Evolutionary conservation across 1,284 basidiomycete species (phyloP), one percentile per base, ranked within the genome.

Genomic region (Pyrrhoderma lamaoense): DNA sequence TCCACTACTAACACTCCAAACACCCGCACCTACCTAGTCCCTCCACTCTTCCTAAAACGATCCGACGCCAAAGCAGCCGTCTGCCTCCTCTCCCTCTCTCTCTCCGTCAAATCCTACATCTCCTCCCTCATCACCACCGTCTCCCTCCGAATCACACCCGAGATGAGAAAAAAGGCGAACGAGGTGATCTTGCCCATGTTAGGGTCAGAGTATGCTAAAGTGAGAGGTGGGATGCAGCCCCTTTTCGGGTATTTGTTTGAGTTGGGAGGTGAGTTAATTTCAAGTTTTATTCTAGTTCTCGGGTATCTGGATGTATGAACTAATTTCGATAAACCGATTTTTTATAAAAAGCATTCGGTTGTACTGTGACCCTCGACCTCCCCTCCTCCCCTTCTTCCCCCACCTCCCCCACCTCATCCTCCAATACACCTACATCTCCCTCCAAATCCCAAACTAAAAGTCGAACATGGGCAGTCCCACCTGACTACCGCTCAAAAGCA

Each of bases 51-150:
- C 56, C 56, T 67, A 1, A 81, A 77, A 57, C 74, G 77, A 1
- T 64, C 67, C 0, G 82, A 85, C 49, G 82, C 82, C 13, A 83
- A 80, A 62, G 68, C 71, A 0, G 83, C 82, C 0, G 83, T 76
- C 2, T 78, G 74, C 56, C 62, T 85, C 19, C 66, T 75, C 16
- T 82, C 82, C 0, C 75, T 85, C 61, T 77, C 79, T 2, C 71
- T 77, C 55, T 77, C 77, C 3, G 66, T 79, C 3, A 77, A 75
- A 3, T 62, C 70, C n/a, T 79, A 79, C 57, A 74, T 82, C 44
- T 75, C 74, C 14, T 59, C 63, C 2, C 60, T 80, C 47, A 62
- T 64, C 14, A 64, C 64, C 8, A 67, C 65, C 21, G 58, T 72
- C 8, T 74, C 79, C 37, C 62, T 65, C 31, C 74, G 69, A 46